Percentiles rank a stretch among this genome's conserved stretches.
These are phyloP conservation scores for Cinnamomum chago DNA, from an alignment of 164 flowering plant genomes.

Conservation along the genomic window DNA sequence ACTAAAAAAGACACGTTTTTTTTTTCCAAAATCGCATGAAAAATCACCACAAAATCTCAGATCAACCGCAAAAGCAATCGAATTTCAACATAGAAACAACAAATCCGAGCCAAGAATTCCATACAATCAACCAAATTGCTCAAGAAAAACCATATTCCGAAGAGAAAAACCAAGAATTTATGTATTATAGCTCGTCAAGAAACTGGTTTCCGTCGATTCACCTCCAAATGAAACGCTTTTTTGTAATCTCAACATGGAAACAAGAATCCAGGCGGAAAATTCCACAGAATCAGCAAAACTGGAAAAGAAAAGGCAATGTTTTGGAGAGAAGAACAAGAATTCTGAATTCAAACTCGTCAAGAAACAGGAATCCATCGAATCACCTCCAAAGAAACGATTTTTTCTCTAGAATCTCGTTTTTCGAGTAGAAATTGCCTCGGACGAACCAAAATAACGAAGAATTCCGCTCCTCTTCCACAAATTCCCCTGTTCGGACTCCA, in stretches of 20 bases:
- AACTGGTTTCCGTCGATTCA: conserved; percentile 5
- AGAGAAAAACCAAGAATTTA: neutral
- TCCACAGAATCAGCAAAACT: neutral
- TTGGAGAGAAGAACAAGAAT: neutral
- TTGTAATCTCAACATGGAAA: neutral
- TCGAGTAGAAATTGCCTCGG: neutral
- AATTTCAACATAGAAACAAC: conserved; percentile 3
- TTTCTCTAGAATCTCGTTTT: neutral
- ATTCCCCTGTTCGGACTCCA: neutral
- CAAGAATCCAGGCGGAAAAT: conserved; percentile 5
- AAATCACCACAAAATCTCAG: neutral
- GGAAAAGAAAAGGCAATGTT: neutral
- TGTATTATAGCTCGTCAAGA: neutral
- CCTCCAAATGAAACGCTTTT: conserved; percentile 3
- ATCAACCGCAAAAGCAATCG: neutral
- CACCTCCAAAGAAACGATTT: conserved; percentile 8
- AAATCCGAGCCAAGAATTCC: conserved; percentile 1
- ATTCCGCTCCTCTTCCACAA: neutral
- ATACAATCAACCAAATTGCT: too few species aligned
- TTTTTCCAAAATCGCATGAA: neutral
- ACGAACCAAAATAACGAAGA: conserved; percentile 3
- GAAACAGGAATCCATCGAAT: neutral
- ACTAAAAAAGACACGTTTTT: neutral
- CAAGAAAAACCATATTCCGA: neutral
- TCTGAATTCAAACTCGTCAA: neutral